A percentile compares a stretch with the other conserved stretches of the same genome.
Evolutionary conservation across 2,329 filamentous ascomycete genomes (phyloP).

Genomic region (Myriosclerotinia scirpicola): DNA sequence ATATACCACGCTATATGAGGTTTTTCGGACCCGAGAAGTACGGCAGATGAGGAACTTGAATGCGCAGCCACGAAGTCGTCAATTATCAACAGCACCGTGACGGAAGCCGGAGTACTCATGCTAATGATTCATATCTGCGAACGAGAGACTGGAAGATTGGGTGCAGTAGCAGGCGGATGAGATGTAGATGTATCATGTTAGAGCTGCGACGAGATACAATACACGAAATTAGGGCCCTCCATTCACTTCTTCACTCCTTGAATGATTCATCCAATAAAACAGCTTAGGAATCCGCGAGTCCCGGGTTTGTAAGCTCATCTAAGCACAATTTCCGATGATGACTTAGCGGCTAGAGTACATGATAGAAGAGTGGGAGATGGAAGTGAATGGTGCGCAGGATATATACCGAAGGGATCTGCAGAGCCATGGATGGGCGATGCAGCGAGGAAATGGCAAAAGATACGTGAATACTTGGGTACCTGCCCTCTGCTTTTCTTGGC

Average conservation of each 20-base stretch:
- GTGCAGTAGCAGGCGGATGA: neutral
- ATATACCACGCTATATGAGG: neutral
- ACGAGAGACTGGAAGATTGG: neutral
- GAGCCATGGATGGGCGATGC: no score
- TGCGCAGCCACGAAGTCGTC: neutral
- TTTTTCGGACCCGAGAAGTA: neutral
- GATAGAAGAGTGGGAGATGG: no score
- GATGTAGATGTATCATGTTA: neutral
- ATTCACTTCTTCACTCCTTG: neutral
- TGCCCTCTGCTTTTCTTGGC: neutral
- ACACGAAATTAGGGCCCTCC: neutral
- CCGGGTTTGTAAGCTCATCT: neutral
- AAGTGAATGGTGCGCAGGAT: no score
- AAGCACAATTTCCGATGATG: neutral
- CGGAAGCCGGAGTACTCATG: neutral
- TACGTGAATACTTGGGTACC: no score
- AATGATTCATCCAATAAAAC: neutral
- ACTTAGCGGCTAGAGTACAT: no score
- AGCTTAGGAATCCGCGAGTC: neutral
- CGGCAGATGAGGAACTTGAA: neutral
- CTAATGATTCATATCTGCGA: neutral
- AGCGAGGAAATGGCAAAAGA: no score
- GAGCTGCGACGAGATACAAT: neutral
- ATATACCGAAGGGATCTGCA: no score
- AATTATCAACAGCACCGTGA: neutral